These are phyloP conservation scores for Murraya koenigii DNA, from an alignment of 345 rosid genomes.

Conservation along the genomic window DNA sequence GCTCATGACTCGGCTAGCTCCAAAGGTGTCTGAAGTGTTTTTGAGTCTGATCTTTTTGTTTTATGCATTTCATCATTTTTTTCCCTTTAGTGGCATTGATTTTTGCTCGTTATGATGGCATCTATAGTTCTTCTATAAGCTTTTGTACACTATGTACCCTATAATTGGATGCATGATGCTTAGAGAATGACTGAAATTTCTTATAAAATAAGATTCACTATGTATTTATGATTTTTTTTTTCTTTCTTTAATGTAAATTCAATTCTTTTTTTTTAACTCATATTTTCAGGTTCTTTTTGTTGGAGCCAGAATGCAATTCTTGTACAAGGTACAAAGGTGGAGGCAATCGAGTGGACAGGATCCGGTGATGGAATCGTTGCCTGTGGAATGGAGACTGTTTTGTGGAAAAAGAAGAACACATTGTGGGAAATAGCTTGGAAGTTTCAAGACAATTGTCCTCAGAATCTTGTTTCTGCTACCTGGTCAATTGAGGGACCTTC, in stretches of 20 bases:
- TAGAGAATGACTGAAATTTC: background rate
- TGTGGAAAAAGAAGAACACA: constrained; percentile 73
- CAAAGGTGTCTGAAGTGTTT: constrained; percentile 37
- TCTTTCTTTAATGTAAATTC: constrained; percentile 31
- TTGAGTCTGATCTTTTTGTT: background rate
- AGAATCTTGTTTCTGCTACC: constrained; percentile 74
- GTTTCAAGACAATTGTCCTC: constrained; percentile 55
- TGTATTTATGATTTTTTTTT: constrained; percentile 9
- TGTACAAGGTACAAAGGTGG: constrained; percentile 64
- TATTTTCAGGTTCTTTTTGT: constrained; percentile 95
- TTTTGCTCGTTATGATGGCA: background rate
- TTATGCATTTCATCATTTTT: background rate
- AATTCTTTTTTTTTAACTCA: constrained; percentile 39
- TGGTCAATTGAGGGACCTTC: constrained; percentile 77
- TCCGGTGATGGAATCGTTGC: constrained; percentile 85
- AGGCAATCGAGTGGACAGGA: constrained; percentile 80
- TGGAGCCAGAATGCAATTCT: constrained; percentile 95
- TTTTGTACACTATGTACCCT: background rate
- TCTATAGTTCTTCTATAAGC: background rate
- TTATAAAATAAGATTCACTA: background rate
- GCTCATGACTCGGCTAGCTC: constrained; percentile 40
- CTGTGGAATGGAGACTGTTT: constrained; percentile 65
- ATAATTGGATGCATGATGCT: background rate
- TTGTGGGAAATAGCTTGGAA: constrained; percentile 94
- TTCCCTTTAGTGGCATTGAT: background rate